A percentile compares a stretch with the other conserved stretches of the same genome.
These are phyloP conservation scores for Chrysoporthe austroafricana DNA, from an alignment of 2,329 filamentous ascomycete species.

Conservation along the genomic window DNA sequence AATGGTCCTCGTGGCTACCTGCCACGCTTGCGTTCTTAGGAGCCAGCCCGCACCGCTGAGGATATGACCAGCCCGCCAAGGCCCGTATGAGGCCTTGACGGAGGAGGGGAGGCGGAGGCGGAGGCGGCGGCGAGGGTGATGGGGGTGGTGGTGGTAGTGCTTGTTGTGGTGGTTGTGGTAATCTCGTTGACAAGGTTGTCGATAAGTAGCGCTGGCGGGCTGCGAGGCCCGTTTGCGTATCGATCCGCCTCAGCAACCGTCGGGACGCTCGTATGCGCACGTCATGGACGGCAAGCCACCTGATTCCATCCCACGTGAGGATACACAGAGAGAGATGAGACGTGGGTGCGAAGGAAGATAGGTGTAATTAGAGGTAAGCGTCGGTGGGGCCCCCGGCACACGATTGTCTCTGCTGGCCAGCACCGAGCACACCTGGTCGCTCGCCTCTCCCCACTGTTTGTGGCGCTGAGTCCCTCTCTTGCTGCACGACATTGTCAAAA, in stretches of 20 bases:
- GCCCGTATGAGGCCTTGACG: background rate
- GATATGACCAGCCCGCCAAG: background rate
- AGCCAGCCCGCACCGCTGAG: background rate
- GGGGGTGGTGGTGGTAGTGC: too few species aligned
- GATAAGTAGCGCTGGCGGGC: background rate
- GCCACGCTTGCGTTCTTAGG: too few species aligned
- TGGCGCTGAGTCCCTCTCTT: background rate
- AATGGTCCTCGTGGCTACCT: background rate
- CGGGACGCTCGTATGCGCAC: background rate
- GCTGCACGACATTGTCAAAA: conserved; percentile 7
- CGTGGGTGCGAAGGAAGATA: conserved; percentile 9
- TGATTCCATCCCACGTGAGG: conserved; percentile 2
- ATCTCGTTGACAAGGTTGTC: conserved; percentile 3
- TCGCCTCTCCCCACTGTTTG: background rate
- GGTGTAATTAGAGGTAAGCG: conserved; percentile 7
- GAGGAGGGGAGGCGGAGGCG: background rate
- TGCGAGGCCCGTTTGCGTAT: background rate
- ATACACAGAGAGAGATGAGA: background rate
- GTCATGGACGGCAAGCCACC: background rate
- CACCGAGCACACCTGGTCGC: background rate
- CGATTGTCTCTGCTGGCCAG: background rate
- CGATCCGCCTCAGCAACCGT: background rate
- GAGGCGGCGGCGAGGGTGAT: too few species aligned
- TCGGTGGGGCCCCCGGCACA: background rate
- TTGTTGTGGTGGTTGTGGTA: background rate